Evolutionary conservation across 345 rosid genomes (phyloP), one percentile per base, ranked within the genome.

Genomic region (Citrus unshiu): DNA sequence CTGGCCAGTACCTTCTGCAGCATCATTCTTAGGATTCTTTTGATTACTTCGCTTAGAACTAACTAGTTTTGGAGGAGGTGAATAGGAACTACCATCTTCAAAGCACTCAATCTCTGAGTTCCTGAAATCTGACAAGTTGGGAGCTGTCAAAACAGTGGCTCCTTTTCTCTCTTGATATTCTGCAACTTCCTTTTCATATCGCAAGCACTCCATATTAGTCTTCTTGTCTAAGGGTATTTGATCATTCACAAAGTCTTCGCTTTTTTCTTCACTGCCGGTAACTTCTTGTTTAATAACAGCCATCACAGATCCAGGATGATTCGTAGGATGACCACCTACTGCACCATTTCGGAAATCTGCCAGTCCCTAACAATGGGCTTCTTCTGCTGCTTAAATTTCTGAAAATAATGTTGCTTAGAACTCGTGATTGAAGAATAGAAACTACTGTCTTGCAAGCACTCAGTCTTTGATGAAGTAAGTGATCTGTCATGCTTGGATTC

Each of bases 301-400:
- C 21, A 16, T 14, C 21, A 51, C 21, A 51, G 57, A 13, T 51
- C 57, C 57, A 51, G 57, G 57, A 16, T 4, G 21, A 51, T 51
- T 51, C 22, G 0, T 51, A 51, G 57, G 57, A 51, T 51, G 57
- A 71, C 76, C 79, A 78, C 34, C 3, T 16, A 51, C 72, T 72
- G 77, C 78, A 74, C 29, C 49, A 76, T 78, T 70, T 83, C 24
- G 75, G 72, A 58, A 37, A 24, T 29, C 21, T 21, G 27, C 18
- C 51, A 76, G 75, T 80, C 60, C 82, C 7, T 37, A 30, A 27
- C 10, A 46, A 2, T 34, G 2, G 25, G n/a, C 51, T 37, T 39
- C 37, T 34, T 69, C n/a, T 32, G 40, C 49, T 10, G n/a, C n/a
- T 76, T 25, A 79, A 76, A 13, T 72, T 58, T 73, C 59, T 68